Base-by-base conservation (phyloP, 371 early-diverging fungal species). In the Lichtheimia ornata region DNA sequence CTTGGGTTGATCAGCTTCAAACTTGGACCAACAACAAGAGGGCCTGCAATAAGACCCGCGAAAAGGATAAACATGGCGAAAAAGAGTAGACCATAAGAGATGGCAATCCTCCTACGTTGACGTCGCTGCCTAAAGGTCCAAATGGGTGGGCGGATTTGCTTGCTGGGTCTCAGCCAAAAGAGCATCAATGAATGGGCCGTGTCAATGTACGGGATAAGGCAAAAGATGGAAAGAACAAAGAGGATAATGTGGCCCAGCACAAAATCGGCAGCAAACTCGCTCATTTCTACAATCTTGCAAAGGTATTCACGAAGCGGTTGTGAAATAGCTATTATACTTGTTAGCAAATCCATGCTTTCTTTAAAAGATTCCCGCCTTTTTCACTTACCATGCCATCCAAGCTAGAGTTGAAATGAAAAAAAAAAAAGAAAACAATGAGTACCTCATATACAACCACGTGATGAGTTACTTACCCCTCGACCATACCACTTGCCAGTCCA, bases 401-500 rank as follows among this genome's bases (percentile, higher is more conserved):
- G 73, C 78, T 78, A 58, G 24, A 53, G 56, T 44, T 44, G 27
- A 25, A 25, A 25, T 30, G 2, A 28, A n/a, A 30, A 30, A 17
- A 28, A 30, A 15, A 50, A 45, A 50, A 41, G 17, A 42, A 15
- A 44, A 43, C 20, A 43, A 42, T 24, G 30, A 5, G 22, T 4
- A 59, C 4, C 14, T n/a, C 18, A 27, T 2, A 13, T 11, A n/a
- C 30, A 18, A 24, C 4, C 0, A 50, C 14, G 30, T 35, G 4
- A 50, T 45, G 70, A 62, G 30, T 52, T 71, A 63, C 93, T 93
- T 74, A 91, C 79, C 43, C 89, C 92, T 49, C 88, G 85, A 24
- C 88, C 88, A 47, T 88, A 86, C 94, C 95, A 95, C 58, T 84
- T 84, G 27, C 95, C 95, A 5, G 92, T 91, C 95, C 94, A 95